Base-by-base conservation (phyloP, 306 rosid genomes). In the Trifolium fragiferum region DNA sequence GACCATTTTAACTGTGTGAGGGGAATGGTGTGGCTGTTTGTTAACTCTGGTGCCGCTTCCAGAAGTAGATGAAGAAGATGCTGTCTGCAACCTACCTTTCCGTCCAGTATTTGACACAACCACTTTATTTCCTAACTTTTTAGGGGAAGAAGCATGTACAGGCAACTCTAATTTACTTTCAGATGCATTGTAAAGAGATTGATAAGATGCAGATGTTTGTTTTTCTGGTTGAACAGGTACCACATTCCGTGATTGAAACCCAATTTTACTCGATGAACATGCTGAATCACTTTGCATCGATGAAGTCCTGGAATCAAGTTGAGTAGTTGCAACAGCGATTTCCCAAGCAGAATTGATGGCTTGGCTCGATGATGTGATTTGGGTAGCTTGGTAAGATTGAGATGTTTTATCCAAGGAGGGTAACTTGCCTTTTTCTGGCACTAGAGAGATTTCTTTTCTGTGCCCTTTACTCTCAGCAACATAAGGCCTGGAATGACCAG, bases 1-100 rank as follows among this genome's bases (percentile, higher is more conserved):
- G 59, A 82, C 88, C 25, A 90, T 78, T 87, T 87, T 94, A 74
- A 86, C 83, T 8, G 89, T 66, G 51, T 86, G 88, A 55, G 87
- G 68, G 25, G 79, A 73, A 85, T 63, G 90, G 72, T 84, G 81
- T 73, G 96, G 81, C 65, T 81, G 78, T 68, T 83, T 93, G 83
- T 75, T 84, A 64, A 82, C 87, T 72, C 75, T 85, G 82, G 71
- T 87, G 4, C 89, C 88, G 49, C 74, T 80, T 35, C 21, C 80
- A 51, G 77, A 79, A 69, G 84, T 78, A 72, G 97, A 84, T 44
- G 93, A 84, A 69, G 90, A 87, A 70, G 90, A 76, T 70, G 65
- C 71, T 10, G 82, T 81, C 74, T 88, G 97, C 82, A 76, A 74
- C 84, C 87, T 88, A 81, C 87, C 89, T 81, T 90, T 94, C 57